Evolutionary conservation across 1,284 basidiomycete species (phyloP).

Genomic region (Malassezia psittaci): DNA sequence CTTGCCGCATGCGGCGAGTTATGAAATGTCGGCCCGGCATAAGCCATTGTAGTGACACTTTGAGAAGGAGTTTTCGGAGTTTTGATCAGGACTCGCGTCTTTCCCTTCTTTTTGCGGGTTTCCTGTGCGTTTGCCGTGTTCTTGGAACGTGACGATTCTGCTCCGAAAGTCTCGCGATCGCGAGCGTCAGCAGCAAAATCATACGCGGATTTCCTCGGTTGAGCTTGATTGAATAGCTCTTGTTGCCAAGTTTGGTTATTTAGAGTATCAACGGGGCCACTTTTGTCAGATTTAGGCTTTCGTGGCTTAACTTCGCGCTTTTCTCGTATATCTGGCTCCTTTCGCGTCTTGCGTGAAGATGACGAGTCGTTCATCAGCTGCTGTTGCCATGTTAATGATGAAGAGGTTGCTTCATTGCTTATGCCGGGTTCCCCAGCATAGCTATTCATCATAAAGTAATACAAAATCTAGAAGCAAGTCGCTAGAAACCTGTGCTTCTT

Average conservation of each 20-base stretch:
- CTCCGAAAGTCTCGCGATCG: conserved; percentile 16
- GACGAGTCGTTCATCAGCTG: conserved; percentile 8
- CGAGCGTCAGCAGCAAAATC: conserved; percentile 7
- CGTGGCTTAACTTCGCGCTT: conserved; percentile 1
- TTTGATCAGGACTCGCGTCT: not conserved
- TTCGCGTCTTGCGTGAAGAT: not conserved
- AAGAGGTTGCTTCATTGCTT: not conserved
- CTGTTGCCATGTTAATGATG: conserved; percentile 14
- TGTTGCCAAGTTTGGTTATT: conserved; percentile 14
- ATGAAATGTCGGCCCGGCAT: conserved; percentile 15
- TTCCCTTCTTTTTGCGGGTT: not conserved
- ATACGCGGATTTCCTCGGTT: conserved; percentile 3
- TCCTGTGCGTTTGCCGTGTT: not conserved
- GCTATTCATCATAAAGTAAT: not conserved
- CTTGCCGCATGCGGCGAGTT: conserved; percentile 15
- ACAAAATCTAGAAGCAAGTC: no score
- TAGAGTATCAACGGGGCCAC: not conserved
- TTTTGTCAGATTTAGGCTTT: not conserved
- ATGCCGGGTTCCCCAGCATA: no score
- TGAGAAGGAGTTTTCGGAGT: conserved; percentile 6
- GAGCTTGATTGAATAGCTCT: conserved; percentile 8
- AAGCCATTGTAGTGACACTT: not conserved
- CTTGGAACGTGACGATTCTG: not conserved
- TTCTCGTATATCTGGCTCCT: conserved; percentile 1
- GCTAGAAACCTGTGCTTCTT: no score